These are phyloP conservation scores for Neocallimastix lanati DNA, from an alignment of 192 early-diverging fungal species.

Conservation along the genomic window DNA sequence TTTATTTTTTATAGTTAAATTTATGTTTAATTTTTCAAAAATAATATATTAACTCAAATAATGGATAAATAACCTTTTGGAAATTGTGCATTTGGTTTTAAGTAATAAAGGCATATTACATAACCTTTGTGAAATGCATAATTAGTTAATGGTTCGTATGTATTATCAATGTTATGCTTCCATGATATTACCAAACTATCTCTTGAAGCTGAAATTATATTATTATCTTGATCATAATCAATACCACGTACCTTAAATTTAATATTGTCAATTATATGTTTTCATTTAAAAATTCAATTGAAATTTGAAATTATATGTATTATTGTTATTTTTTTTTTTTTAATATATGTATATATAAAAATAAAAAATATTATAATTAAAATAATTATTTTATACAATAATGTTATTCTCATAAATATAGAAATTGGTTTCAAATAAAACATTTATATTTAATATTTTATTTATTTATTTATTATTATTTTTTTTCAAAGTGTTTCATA, in stretches of 20 bases:
- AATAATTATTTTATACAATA: too few species aligned
- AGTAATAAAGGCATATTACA: conserved; percentile 53
- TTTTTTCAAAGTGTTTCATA: conserved; percentile 9
- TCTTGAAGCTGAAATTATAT: conserved; percentile 50
- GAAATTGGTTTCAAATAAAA: too few species aligned
- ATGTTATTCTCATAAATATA: too few species aligned
- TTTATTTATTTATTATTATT: too few species aligned
- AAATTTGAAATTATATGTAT: too few species aligned
- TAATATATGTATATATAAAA: too few species aligned
- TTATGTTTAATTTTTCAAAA: not conserved
- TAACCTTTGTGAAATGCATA: conserved; percentile 53
- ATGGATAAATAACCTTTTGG: conserved; percentile 30
- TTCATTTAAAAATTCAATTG: too few species aligned
- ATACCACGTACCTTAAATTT: conserved; percentile 46
- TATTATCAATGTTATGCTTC: conserved; percentile 28
- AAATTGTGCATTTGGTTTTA: conserved; percentile 31
- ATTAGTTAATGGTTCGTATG: conserved; percentile 24
- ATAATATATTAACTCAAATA: not conserved
- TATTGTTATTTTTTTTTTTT: too few species aligned
- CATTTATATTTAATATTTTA: not conserved
- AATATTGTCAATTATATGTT: too few species aligned
- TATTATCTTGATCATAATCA: conserved; percentile 24
- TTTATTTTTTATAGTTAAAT: not conserved
- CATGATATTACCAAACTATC: conserved; percentile 59
- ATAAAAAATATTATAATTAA: too few species aligned